Evolutionary conservation across 148 eudicot species (phyloP), one percentile per base, ranked within the genome.

Genomic region (Simmondsia chinensis): DNA sequence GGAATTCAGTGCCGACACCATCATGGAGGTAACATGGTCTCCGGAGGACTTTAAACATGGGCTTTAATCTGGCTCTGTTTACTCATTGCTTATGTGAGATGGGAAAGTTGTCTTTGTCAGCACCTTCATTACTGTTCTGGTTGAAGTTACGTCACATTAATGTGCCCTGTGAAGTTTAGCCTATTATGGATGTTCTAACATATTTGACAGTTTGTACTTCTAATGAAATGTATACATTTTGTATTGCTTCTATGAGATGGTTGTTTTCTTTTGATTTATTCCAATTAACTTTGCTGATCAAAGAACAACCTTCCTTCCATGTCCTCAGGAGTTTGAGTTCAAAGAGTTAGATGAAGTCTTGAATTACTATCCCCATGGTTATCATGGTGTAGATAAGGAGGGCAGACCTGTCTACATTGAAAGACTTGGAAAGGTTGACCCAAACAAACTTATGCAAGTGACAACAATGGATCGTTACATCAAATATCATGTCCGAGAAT

Each of bases 331-430:
- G 37, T 89, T 76, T 59, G 93, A 81, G 10, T 89, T 84, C 46
- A 61, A 76, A 59, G 97, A 89, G 74, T 50, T 55, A 44, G 74
- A 72, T 22, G 93, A 89, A 63, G 97, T 89, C 26, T 48, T 89
- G 29, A 71, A 81, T 47, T 76, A 89, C 57, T 89, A 89, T 54
- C 97, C 97, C 17, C 97, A 89, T 43, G 97, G 97, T 15, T 81
- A 84, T 65, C 97, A 89, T 46, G 97, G 97, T 1, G 87, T 89
- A 60, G 97, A 89, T 60, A 84, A 69, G 66, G 82, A 78, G 18
- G 97, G 97, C 36, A 70, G 97, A 46, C 97, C 97, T 39, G 70
- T 89, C 19, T 89, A 89, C 66, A 76, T 89, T 30, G 97, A 89
- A 63, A 64, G 77, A 59, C 60, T 89, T 31, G 97, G 97, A 28